Evolutionary conservation across 2,329 filamentous ascomycete genomes (phyloP).

Genomic region (Phoma sp.): DNA sequence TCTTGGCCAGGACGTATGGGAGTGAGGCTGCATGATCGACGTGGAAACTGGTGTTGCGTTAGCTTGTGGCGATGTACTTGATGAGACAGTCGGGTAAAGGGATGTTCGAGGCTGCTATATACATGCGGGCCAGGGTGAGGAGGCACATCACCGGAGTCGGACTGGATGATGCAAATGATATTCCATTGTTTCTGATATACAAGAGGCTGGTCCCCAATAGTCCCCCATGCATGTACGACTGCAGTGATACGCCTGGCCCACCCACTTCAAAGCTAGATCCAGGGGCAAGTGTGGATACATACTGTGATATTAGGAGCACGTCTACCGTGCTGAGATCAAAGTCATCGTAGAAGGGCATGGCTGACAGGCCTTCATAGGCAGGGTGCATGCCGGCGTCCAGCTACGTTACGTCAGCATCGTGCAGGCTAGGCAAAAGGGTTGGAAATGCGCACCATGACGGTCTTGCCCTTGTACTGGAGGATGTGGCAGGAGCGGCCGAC

Average conservation of each 20-base stretch:
- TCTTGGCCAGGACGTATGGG: slow-evolving; percentile 96
- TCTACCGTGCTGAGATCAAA: slow-evolving; percentile 98
- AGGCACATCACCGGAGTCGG: slow-evolving; percentile 47
- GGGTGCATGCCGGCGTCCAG: slow-evolving; percentile 98
- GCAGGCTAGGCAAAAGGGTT: neutral
- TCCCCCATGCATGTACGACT: slow-evolving; percentile 36
- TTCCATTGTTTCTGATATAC: slow-evolving; percentile 52
- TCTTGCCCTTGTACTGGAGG: slow-evolving; percentile 98
- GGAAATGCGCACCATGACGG: slow-evolving; percentile 81
- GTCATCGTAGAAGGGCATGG: slow-evolving; percentile 96
- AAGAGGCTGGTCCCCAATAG: slow-evolving; percentile 30
- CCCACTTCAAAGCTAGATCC: slow-evolving; percentile 9
- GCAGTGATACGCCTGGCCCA: slow-evolving; percentile 42
- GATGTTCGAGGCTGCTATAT: slow-evolving; percentile 22
- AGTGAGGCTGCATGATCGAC: slow-evolving; percentile 98
- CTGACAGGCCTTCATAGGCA: slow-evolving; percentile 90
- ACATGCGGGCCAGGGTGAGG: slow-evolving; percentile 25
- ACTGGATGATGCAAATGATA: slow-evolving; percentile 45
- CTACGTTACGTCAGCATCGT: slow-evolving; percentile 55
- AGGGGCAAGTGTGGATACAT: slow-evolving; percentile 60
- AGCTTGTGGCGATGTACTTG: slow-evolving; percentile 18
- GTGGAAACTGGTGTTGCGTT: slow-evolving; percentile 75
- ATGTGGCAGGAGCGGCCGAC: slow-evolving; percentile 97
- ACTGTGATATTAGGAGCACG: slow-evolving; percentile 98
- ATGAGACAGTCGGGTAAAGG: neutral